A percentile compares a stretch with the other conserved stretches of the same genome.
phyloP scores from a whole-genome alignment of 2,329 filamentous ascomycete genomes.

The Monosporascus sp. region DNA sequence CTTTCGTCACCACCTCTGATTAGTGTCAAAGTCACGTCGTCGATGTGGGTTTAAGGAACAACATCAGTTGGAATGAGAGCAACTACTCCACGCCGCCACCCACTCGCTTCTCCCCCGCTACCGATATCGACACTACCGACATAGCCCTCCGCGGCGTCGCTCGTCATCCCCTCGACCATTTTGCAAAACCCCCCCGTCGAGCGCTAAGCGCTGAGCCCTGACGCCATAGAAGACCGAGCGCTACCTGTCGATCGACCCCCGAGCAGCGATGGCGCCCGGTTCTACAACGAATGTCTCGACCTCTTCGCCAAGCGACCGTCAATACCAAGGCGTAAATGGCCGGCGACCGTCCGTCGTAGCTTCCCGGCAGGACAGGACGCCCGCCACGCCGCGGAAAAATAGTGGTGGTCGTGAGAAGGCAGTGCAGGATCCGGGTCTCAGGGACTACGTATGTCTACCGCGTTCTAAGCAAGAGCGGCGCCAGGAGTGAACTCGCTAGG shows the following conservation, averaged over 20 bases:
- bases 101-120: slow-evolving; percentile 6
- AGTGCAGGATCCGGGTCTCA: slow-evolving; percentile 71
- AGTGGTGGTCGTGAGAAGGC: slow-evolving; percentile 54
- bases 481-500: neutral
- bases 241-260: slow-evolving; percentile 8
- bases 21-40: neutral
- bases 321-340: slow-evolving; percentile 39
- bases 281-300: slow-evolving; percentile 19
- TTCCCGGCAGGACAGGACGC: slow-evolving; percentile 39
- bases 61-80: slow-evolving; percentile 16
- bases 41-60: neutral
- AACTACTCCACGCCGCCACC: slow-evolving; percentile 10
- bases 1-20: neutral
- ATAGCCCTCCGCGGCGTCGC: neutral
- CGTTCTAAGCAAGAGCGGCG: neutral
- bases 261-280: slow-evolving; percentile 32
- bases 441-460: slow-evolving; percentile 65
- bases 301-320: slow-evolving; percentile 29
- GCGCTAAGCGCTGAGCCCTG: neutral
- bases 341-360: slow-evolving; percentile 32
- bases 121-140: neutral
- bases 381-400: slow-evolving; percentile 58
- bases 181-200: neutral
- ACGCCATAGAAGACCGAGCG: slow-evolving; percentile 4
- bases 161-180: neutral